These are phyloP conservation scores for Clarkia xantiana DNA, from an alignment of 345 rosid genomes.

Conservation along the genomic window DNA sequence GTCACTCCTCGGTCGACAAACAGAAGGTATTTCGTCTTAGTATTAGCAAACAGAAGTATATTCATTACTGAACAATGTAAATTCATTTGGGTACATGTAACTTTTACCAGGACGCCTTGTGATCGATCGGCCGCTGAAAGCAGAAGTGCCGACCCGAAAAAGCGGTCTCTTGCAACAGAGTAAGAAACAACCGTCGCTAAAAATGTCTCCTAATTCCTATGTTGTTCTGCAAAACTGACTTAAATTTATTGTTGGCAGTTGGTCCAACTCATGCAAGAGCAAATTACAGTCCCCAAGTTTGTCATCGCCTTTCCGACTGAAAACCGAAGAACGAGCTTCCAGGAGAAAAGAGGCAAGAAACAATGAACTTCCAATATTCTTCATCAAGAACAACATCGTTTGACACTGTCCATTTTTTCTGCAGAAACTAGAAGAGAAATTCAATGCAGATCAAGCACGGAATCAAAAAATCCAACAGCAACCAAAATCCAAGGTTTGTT, in stretches of 20 bases:
- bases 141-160: constrained; percentile 42
- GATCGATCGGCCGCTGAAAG: constrained; percentile 30
- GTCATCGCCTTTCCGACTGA: constrained; percentile 54
- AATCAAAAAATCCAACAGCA: constrained; percentile 26
- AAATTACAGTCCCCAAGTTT: constrained; percentile 48
- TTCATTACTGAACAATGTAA: too few relatives aligned
- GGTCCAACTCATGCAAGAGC: constrained; percentile 50
- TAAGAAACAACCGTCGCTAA: constrained; percentile 19
- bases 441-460: constrained; percentile 39
- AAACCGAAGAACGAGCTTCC: constrained; percentile 81
- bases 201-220: constrained; percentile 5
- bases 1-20: constrained; percentile 50
- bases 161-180: constrained; percentile 69
- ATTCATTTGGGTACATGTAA: too few relatives aligned
- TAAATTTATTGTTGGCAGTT: constrained; percentile 23
- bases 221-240: constrained; percentile 1
- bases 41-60: too few relatives aligned
- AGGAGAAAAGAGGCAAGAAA: constrained; percentile 66
- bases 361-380: neutral
- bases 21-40: constrained; percentile 19
- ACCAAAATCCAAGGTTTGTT: constrained; percentile 26
- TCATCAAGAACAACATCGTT: neutral
- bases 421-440: constrained; percentile 90
- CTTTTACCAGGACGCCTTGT: constrained; percentile 28
- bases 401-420: neutral